Base-by-base conservation (phyloP, 352 stramenopile species). In the Phytophthora palmivora region DNA sequence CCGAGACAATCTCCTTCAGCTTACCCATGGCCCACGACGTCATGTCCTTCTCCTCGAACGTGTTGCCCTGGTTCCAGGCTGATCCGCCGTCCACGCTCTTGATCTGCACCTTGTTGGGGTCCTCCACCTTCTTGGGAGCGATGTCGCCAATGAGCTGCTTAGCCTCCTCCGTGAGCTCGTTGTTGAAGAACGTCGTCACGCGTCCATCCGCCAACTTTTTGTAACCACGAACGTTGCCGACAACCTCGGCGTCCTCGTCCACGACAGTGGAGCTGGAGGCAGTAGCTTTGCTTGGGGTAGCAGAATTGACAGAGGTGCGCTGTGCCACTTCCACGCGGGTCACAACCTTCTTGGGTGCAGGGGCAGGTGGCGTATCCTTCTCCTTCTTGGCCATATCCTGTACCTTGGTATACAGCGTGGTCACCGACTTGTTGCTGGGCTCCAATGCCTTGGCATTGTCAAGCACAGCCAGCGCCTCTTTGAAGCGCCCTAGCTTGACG, bases 161-260 rank as follows among this genome's bases (percentile, higher is more conserved):
- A n/a, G 92, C 93, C 61, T 99, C 93, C 47, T 99, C 96, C 19
- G 89, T 97, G 14, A 99, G 84, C 66, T 99, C 97, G 67, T 98
- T 97, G 87, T 99, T 98, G 76, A 99, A 99, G 61, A 98, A 99
- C 15, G 96, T 99, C 43, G 97, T 99, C 58, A 97, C 98, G 56
- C 97, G 97, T 24, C 97, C 97, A 64, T 99, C 94, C n/a, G 86
- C 82, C 24, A 97, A 91, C 72, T 97, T 98, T 79, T 98, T 98
- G 84, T 99, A 99, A 12, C 96, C 96, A 28, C 95, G 79, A 39
- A 98, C 74, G 10, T 87, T 61, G 34, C 62, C 72, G 16, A 67
- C 68, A 15, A 91, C 75, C 12, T 90, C 78, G 9, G 76, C 78
- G 19, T 96, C 88, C 1, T 94, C 84, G 3, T 91, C 87, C 14